Conservation (phyloP, 768 basidiomycete species). For the Roridomyces roridus region DNA sequence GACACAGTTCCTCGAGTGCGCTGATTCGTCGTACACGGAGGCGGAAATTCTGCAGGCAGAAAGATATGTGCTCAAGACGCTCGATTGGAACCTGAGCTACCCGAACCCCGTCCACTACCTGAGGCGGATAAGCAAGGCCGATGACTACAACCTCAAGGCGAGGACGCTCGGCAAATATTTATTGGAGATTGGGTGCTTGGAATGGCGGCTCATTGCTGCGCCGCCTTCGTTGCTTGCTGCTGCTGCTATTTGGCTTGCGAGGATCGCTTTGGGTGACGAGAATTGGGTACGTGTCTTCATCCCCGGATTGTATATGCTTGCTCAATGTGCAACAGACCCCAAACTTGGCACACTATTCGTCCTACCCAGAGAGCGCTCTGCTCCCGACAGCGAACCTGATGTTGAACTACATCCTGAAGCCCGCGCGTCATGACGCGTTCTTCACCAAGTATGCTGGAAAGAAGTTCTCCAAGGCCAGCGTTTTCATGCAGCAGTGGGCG, state of each 20-base stretch:
- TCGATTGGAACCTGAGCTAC: conserved; percentile 92
- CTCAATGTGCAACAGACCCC: conserved; percentile 54
- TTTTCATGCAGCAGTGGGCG: conserved; percentile 88
- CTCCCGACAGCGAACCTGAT: conserved; percentile 91
- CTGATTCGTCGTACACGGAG: conserved; percentile 87
- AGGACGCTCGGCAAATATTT: conserved; percentile 94
- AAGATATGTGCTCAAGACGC: conserved; percentile 89
- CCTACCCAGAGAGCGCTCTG: conserved; percentile 85
- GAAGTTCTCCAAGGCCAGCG: conserved; percentile 87
- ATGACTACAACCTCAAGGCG: conserved; percentile 92
- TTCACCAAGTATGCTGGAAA: conserved; percentile 93
- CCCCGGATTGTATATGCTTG: too few species aligned
- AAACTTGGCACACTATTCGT: conserved; percentile 92
- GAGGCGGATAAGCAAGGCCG: conserved; percentile 92
- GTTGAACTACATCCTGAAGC: conserved; percentile 89
- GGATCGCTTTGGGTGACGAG: conserved; percentile 79
- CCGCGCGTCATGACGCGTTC: conserved; percentile 82
- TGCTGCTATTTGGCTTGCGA: conserved; percentile 88
- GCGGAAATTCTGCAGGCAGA: conserved; percentile 73
- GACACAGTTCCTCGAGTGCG: conserved; percentile 86
- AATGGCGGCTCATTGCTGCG: conserved; percentile 82
- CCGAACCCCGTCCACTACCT: conserved; percentile 96
- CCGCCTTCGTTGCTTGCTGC: conserved; percentile 90
- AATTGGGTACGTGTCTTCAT: conserved; percentile 82
- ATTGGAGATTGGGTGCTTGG: conserved; percentile 88